These are phyloP conservation scores for Scedosporium aurantiacum DNA, from an alignment of 2,329 filamentous ascomycete genomes.

Conservation along the genomic window DNA sequence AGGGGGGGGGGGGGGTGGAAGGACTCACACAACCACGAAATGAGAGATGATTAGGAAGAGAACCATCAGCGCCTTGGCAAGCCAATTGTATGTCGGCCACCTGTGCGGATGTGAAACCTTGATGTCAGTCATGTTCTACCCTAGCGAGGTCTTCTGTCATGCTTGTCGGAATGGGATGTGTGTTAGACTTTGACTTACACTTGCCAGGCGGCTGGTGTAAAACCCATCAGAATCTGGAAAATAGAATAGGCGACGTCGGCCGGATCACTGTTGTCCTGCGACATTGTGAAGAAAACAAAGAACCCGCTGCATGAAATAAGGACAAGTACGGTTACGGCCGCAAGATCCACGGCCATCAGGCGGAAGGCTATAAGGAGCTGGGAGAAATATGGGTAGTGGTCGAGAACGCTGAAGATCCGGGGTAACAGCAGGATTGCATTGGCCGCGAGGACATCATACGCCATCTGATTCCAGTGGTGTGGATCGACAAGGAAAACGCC, in stretches of 20 bases:
- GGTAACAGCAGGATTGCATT: constrained; percentile 85
- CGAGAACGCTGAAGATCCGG: constrained; percentile 81
- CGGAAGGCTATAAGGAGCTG: constrained; percentile 89
- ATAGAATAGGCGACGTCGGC: constrained; percentile 75
- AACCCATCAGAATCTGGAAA: constrained; percentile 92
- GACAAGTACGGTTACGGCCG: constrained; percentile 74
- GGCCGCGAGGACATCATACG: constrained; percentile 87
- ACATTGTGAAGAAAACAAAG: constrained; percentile 86
- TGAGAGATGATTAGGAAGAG: constrained; percentile 90
- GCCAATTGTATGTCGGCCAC: constrained; percentile 63
- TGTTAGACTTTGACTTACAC: constrained; percentile 38
- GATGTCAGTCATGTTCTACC: not conserved
- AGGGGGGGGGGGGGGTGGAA: too few relatives aligned
- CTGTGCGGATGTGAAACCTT: constrained; percentile 18
- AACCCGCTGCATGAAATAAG: constrained; percentile 87
- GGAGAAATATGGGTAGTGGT: constrained; percentile 94
- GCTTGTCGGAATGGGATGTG: not conserved
- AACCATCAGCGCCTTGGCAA: constrained; percentile 66
- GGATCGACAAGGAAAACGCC: constrained; percentile 73
- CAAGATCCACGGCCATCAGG: constrained; percentile 83
- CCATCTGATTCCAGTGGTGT: constrained; percentile 65
- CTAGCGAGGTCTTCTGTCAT: not conserved
- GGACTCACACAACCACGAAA: constrained; percentile 70
- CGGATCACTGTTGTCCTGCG: constrained; percentile 59
- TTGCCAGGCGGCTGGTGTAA: constrained; percentile 90